Percentiles rank a stretch among this genome's conserved stretches.
Evolutionary conservation across 371 early-diverging fungal species (phyloP).

Genomic region (Enterocytospora artemiae): DNA sequence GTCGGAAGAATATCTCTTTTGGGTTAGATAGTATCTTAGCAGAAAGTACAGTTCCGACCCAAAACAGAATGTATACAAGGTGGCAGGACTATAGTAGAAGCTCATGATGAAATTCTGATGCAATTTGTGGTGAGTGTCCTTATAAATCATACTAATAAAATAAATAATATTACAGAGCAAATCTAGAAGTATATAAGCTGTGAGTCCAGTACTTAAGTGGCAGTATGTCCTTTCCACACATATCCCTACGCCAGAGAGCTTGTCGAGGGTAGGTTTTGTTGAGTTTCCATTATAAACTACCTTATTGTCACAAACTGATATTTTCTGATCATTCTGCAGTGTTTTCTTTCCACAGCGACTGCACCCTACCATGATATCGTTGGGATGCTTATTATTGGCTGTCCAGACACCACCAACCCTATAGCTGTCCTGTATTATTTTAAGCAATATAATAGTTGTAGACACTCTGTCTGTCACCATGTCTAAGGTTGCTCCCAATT

Average conservation of each 20-base stretch:
- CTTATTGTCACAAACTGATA: too few relatives aligned
- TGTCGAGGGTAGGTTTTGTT: too few relatives aligned
- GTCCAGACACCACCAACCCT: too few relatives aligned
- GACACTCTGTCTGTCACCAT: constrained; percentile 48
- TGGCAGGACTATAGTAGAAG: constrained; percentile 20
- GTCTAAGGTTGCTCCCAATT: constrained; percentile 43
- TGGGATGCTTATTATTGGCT: too few relatives aligned
- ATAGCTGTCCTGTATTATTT: too few relatives aligned
- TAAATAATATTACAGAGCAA: constrained; percentile 29
- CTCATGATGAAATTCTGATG: constrained; percentile 5
- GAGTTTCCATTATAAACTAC: too few relatives aligned
- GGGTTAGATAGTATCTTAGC: not conserved
- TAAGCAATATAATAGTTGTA: too few relatives aligned
- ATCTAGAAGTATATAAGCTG: constrained; percentile 29
- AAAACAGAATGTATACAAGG: not conserved
- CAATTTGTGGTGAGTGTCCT: constrained; percentile 26
- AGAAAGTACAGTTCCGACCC: not conserved
- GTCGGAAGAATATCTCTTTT: not conserved
- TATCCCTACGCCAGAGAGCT: too few relatives aligned
- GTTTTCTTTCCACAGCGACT: too few relatives aligned
- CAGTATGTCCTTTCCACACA: not conserved
- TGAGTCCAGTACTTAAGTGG: not conserved
- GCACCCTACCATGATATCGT: too few relatives aligned
- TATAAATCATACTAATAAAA: constrained; percentile 6
- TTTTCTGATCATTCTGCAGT: too few relatives aligned